A percentile compares a stretch with the other conserved stretches of the same genome.
phyloP scores from a whole-genome alignment of 305 asterid species.

The Euphrasia arctica region DNA sequence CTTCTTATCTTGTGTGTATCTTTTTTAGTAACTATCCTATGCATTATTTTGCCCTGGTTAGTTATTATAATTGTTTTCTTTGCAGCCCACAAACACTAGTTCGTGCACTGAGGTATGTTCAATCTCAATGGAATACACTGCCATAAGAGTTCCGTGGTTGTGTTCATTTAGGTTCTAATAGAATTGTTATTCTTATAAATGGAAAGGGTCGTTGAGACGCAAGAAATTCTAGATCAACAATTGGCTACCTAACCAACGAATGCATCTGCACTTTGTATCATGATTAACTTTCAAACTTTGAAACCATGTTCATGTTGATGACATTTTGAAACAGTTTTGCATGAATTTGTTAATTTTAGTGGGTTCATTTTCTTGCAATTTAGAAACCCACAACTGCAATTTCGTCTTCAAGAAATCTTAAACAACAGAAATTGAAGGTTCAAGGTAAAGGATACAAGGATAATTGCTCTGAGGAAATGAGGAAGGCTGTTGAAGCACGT shows the following conservation, averaged over 20 bases:
- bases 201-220: slow-evolving; percentile 97
- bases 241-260: slow-evolving; percentile 51
- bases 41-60: slow-evolving; percentile 24
- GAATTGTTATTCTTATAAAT: slow-evolving; percentile 19
- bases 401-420: slow-evolving; percentile 66
- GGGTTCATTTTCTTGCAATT: slow-evolving; percentile 26
- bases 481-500: slow-evolving; percentile 89
- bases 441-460: slow-evolving; percentile 98
- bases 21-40: slow-evolving; percentile 22
- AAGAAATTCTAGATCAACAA: slow-evolving; percentile 95
- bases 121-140: slow-evolving; percentile 24
- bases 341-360: slow-evolving; percentile 26
- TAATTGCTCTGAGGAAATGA: slow-evolving; percentile 86
- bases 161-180: slow-evolving; percentile 30
- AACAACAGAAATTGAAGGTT: slow-evolving; percentile 74
- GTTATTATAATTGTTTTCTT: slow-evolving; percentile 27
- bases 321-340: slow-evolving; percentile 21
- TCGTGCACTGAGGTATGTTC: slow-evolving; percentile 92
- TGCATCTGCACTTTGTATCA: slow-evolving; percentile 24
- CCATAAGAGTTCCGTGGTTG: slow-evolving; percentile 25
- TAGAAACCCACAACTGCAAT: slow-evolving; percentile 47
- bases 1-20: slow-evolving; percentile 18
- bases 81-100: slow-evolving; percentile 97
- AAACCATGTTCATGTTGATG: slow-evolving; percentile 5
- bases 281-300: slow-evolving; percentile 19